Evolutionary conservation across 2,329 filamentous ascomycete genomes (phyloP), one percentile per base, ranked within the genome.

Genomic region (Fusarium scirpi): DNA sequence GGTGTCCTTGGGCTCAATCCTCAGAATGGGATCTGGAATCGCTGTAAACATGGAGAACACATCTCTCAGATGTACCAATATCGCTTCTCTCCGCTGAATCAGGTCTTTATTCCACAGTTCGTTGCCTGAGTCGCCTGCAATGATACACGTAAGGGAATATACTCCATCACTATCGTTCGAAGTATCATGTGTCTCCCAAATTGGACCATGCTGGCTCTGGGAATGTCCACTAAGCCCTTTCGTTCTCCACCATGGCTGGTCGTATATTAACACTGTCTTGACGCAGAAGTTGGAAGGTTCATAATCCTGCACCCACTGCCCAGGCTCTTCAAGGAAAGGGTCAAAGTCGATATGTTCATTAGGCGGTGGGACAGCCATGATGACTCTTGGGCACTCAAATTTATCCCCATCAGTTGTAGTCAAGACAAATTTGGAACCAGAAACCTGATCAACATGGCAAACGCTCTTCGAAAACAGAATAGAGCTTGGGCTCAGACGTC

Each of bases 261-360:
- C 20, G 15, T 32, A 48, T 20, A 32, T 20, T 29, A 32, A 13
- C 2, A 18, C 20, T 5, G 46, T 32, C 6, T 48, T 48, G 15
- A 48, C 10, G 15, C 9, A 48, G 15, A 32, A 48, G 9, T 7
- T 2, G 2, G 15, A 9, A 7, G 27, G 9, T 13, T 32, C 6
- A 15, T 12, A 12, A 15, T 18, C 27, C 27, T 24, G 46, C 4
- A 18, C 11, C 20, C n/a, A 16, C 27, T 32, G n/a, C 4, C 15
- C 15, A 9, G 6, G 7, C 9, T 16, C n/a, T 7, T 3, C 13
- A 18, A 16, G 9, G 0, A 11, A 1, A 12, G 46, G 46, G 3
- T 1, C 8, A 3, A 48, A 32, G 15, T 32, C n/a, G 6, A 48
- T 10, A 12, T 48, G 15, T 20, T 1, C 1, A 48, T 9, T 2